Evolutionary conservation across 2,329 filamentous ascomycete genomes (phyloP), one percentile per base, ranked within the genome.

Genomic region (Rhynchosporium agropyri): DNA sequence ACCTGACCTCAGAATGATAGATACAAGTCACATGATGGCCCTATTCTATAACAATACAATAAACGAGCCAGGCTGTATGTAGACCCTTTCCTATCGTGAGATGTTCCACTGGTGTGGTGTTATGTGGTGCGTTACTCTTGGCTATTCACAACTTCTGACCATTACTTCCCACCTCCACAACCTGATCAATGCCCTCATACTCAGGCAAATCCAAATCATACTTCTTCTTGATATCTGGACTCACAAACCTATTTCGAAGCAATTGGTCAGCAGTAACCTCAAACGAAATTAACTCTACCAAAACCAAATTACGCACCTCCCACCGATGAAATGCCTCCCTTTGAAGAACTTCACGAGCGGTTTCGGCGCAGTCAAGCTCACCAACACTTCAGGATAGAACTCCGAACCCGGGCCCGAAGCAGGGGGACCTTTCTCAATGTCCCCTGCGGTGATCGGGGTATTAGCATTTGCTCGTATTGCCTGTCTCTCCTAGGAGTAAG

Each of bases 321-420:
- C 95, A 7, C 95, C 95, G 61, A 99, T 77, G 73, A 98, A 99
- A 79, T 99, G 95, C 53, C 91, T 85, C 0, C 94, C 95, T 66
- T 81, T 86, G 76, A 97, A 99, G 75, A 87, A 86, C 76, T 88
- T 89, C 6, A 92, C 89, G 65, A 97, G 79, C 6, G 94, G 94
- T 78, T 99, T 99, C 3, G 95, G 92, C 9, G 95, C 95, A 54
- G 94, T 97, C 73, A 99, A 79, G 74, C 91, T 96, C 69, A 99
- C 87, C 63, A 99, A 79, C 26, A 88, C 87, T 40, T 83, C 80
- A 68, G 95, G 95, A 79, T 90, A 87, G 73, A 96, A 98, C 4
- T 82, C 86, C 71, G 88, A 89, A 0, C 92, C 94, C 0, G 91
- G 83, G 0, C 92, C 94, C 1, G 87, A 84, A 58, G 81, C 78